phyloP scores from a whole-genome alignment of 805 yeast genomes.

The Yamadazyma ubonensis region DNA sequence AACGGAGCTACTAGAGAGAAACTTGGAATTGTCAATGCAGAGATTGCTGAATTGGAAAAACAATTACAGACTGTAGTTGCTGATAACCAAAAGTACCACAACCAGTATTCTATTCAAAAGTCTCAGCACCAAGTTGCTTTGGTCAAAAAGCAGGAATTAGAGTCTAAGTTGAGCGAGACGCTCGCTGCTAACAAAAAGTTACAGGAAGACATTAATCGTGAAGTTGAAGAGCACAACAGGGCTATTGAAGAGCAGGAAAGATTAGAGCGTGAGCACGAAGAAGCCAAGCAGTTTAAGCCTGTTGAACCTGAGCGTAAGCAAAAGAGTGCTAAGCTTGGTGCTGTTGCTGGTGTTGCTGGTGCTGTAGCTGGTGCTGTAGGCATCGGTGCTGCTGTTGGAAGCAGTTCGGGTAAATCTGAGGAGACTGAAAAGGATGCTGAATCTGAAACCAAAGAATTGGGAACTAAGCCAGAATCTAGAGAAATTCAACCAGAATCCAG shows the following conservation, averaged over 20 bases:
- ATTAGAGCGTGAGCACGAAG: slow-evolving; percentile 11
- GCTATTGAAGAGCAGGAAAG: slow-evolving; percentile 18
- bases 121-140: slow-evolving; percentile 71
- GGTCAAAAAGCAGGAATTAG: slow-evolving; percentile 42
- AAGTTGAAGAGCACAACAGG: slow-evolving; percentile 17
- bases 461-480: too few relatives aligned
- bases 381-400: slow-evolving; percentile 17
- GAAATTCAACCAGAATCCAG: too few relatives aligned
- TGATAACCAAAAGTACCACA: slow-evolving; percentile 61
- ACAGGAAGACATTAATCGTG: slow-evolving; percentile 22
- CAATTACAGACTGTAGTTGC: slow-evolving; percentile 52
- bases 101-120: slow-evolving; percentile 61
- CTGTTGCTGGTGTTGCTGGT: slow-evolving; percentile 19
- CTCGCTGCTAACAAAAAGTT: slow-evolving; percentile 23
- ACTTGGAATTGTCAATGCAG: slow-evolving; percentile 64
- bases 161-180: slow-evolving; percentile 26
- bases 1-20: slow-evolving; percentile 66
- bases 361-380: slow-evolving; percentile 21
- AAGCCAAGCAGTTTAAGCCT: slow-evolving; percentile 19
- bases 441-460: too few relatives aligned
- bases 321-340: slow-evolving; percentile 11
- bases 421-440: too few relatives aligned
- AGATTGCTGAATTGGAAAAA: slow-evolving; percentile 56
- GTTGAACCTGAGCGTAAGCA: slow-evolving; percentile 7
- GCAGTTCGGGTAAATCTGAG: too few relatives aligned